Percentiles rank a stretch among this genome's conserved stretches.
Conservation (phyloP, 73 alveolate genomes). For the Symbiodinium natans region DNA sequence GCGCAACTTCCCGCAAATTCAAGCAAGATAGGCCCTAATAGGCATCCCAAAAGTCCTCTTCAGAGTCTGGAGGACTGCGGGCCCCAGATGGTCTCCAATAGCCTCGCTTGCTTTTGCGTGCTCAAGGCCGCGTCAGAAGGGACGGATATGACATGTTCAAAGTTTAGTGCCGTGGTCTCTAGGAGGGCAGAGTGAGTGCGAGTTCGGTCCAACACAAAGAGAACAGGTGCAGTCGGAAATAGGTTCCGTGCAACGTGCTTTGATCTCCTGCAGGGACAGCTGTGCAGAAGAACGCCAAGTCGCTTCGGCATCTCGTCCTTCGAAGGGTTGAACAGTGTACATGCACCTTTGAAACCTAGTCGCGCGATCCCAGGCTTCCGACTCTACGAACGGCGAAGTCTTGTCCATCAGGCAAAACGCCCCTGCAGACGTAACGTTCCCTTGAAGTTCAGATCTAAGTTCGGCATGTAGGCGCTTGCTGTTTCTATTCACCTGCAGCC, state of each 20-base stretch:
- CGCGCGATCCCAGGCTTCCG: not conserved
- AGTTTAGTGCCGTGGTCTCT: too few species aligned
- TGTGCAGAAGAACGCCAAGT: not conserved
- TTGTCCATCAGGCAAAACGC: not conserved
- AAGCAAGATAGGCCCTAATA: too few species aligned
- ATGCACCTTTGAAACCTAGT: not conserved
- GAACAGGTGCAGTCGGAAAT: too few species aligned
- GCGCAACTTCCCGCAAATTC: too few species aligned
- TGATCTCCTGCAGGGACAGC: not conserved
- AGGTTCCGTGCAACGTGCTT: not conserved
- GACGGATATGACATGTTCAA: too few species aligned
- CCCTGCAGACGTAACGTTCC: too few species aligned
- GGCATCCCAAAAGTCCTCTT: too few species aligned
- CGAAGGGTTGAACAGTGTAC: not conserved
- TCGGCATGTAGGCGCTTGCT: too few species aligned
- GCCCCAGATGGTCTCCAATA: not conserved
- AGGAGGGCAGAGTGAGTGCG: too few species aligned
- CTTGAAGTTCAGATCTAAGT: too few species aligned
- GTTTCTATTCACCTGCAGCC: not conserved
- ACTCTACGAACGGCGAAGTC: not conserved
- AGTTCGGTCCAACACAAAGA: too few species aligned
- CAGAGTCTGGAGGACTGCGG: not conserved
- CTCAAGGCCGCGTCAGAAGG: not conserved
- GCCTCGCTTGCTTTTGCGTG: not conserved
- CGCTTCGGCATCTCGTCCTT: not conserved